Conservation (phyloP, 2,329 filamentous ascomycete species). For the Uncinocarpus reesii region DNA sequence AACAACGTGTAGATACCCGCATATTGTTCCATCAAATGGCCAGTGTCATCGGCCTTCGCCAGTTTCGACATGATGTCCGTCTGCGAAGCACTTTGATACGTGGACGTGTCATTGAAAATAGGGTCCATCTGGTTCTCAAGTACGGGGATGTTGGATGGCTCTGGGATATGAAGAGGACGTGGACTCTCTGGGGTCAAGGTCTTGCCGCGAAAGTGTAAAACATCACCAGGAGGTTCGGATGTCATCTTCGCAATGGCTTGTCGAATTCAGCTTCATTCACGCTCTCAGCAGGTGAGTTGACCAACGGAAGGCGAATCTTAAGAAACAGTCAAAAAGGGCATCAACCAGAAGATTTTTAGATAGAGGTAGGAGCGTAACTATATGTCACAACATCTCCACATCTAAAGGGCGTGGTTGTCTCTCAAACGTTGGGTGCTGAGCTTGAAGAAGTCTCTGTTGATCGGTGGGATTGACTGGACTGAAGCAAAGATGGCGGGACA, state of each 20-base stretch:
- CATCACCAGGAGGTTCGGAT: conserved; percentile 41
- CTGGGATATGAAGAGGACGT: conserved; percentile 57
- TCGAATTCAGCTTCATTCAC: background rate
- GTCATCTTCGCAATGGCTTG: conserved; percentile 40
- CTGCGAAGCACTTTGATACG: conserved; percentile 40
- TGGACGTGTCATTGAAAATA: conserved; percentile 56
- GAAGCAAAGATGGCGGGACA: background rate
- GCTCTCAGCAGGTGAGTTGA: background rate
- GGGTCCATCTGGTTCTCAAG: conserved; percentile 63
- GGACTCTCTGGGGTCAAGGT: conserved; percentile 60
- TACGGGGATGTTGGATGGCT: conserved; percentile 59
- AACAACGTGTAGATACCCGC: conserved; percentile 14
- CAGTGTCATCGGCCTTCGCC: conserved; percentile 1
- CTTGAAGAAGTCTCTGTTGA: no score
- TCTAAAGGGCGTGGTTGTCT: no score
- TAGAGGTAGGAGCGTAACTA: no score
- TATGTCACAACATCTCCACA: no score
- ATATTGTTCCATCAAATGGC: conserved; percentile 13
- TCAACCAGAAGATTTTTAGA: no score
- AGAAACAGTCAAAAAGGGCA: no score
- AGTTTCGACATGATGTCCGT: conserved; percentile 13
- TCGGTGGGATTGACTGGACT: background rate
- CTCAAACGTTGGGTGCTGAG: no score
- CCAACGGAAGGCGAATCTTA: background rate
- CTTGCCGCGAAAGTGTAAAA: conserved; percentile 52